A percentile compares a stretch with the other conserved stretches of the same genome.
phyloP scores from a whole-genome alignment of 805 yeast species.

The Wilhelminamyces savonicus region DNA sequence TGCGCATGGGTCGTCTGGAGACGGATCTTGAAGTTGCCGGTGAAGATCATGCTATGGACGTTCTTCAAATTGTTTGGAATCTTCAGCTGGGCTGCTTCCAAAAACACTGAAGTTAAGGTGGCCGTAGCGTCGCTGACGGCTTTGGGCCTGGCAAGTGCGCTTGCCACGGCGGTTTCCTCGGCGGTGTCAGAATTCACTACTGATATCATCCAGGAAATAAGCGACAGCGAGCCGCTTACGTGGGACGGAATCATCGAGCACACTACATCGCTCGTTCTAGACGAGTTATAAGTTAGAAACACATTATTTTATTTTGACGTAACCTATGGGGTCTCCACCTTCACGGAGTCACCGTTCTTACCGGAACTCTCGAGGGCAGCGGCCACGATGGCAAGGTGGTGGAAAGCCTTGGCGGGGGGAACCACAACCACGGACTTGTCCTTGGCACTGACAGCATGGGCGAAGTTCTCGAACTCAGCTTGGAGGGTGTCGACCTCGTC shows the following conservation, averaged over 20 bases:
- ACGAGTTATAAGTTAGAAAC: too few relatives aligned
- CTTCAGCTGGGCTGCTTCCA: conserved; percentile 10
- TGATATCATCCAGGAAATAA: too few relatives aligned
- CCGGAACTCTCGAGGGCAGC: conserved; percentile 74
- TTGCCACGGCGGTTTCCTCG: too few relatives aligned
- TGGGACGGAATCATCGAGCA: too few relatives aligned
- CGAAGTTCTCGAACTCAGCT: conserved; percentile 45
- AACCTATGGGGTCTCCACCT: conserved; percentile 30
- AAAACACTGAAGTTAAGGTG: neutral
- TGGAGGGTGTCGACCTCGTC: conserved; percentile 39
- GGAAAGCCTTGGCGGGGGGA: conserved; percentile 79
- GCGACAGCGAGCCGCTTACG: too few relatives aligned
- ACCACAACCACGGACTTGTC: conserved; percentile 54
- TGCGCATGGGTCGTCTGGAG: conserved; percentile 47
- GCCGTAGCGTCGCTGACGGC: too few relatives aligned
- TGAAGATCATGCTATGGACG: conserved; percentile 41
- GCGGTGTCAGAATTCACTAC: too few relatives aligned
- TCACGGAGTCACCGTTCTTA: conserved; percentile 44
- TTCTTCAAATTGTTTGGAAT: conserved; percentile 28
- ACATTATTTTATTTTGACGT: too few relatives aligned
- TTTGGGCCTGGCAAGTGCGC: too few relatives aligned
- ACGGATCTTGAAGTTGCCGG: conserved; percentile 41
- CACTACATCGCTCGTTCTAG: too few relatives aligned
- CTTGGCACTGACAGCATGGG: conserved; percentile 51
- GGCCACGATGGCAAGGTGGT: conserved; percentile 84